Evolutionary conservation across 768 basidiomycete species (phyloP), one percentile per base, ranked within the genome.

Genomic region (Naganishia vaughanmartiniae): DNA sequence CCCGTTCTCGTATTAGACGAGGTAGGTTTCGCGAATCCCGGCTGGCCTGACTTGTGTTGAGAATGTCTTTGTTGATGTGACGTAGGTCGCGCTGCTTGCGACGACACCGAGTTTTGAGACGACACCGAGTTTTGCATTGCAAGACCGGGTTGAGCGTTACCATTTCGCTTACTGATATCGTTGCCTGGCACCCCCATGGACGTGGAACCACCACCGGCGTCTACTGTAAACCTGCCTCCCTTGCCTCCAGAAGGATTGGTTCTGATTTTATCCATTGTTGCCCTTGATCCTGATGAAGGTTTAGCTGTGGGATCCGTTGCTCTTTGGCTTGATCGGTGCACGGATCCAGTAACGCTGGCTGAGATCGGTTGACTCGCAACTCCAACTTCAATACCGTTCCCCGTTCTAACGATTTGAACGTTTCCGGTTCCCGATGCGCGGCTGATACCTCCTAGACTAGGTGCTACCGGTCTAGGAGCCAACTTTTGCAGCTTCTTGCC

Each of bases 401-500:
- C 66, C 15, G 54, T 55, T 36, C 66, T 14, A 14, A 54, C 42
- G 36, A 63, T 63, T 51, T 67, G 51, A 30, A 53, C 48, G 66
- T 67, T 54, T n/a, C 66, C 34, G 7, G 33, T 55, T 24, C 66
- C 66, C 17, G 51, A 28, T 33, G 30, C 48, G 33, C 51, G 33
- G 30, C 26, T 34, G 30, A 42, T 12, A 56, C 67, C 67, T 2
- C 60, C 60, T 42, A 12, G 14, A 21, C 39, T 63, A 10, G 67
- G 36, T 14, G 56, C 55, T 19, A 51, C 39, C 57, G 68, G 68
- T 24, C 34, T 69, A 17, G 68, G 68, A 17, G 68, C 68, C 57
- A 69, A 53, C 33, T 58, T 69, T 31, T 57, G 68, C 33, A 69
- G 45, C 46, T 54, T 69, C 45, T 56, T 56, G 30, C 67, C 54